phyloP scores from a whole-genome alignment of 192 early-diverging fungal genomes.

The Backusella macrospora region DNA sequence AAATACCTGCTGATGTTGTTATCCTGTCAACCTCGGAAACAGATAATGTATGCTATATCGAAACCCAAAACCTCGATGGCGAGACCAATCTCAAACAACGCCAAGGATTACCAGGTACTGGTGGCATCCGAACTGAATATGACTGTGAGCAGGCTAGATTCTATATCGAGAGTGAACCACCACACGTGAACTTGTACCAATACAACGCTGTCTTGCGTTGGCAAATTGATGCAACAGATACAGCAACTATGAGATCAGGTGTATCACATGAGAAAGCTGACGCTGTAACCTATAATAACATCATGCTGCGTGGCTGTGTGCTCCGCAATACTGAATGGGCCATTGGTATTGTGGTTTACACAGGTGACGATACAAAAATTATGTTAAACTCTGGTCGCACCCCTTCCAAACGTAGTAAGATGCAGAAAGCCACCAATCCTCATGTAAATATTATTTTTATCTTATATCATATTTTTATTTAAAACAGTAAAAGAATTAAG shows the following conservation, averaged over 20 bases:
- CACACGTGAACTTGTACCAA: conserved; percentile 86
- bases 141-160: conserved; percentile 66
- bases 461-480: neutral
- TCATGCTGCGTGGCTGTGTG: conserved; percentile 90
- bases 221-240: conserved; percentile 32
- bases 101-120: conserved; percentile 64
- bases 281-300: conserved; percentile 74
- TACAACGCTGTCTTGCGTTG: conserved; percentile 78
- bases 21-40: conserved; percentile 84
- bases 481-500: neutral
- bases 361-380: conserved; percentile 95
- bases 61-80: conserved; percentile 98
- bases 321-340: conserved; percentile 91
- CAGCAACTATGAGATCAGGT: conserved; percentile 18
- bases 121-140: conserved; percentile 52
- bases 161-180: conserved; percentile 81
- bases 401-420: conserved; percentile 88
- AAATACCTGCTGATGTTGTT: conserved; percentile 91
- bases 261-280: conserved; percentile 58
- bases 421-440: conserved; percentile 91
- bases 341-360: conserved; percentile 86
- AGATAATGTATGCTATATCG: conserved; percentile 88
- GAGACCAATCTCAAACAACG: conserved; percentile 97
- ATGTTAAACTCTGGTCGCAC: conserved; percentile 94
- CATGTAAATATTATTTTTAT: conserved; percentile 55